Base-by-base conservation (phyloP, 202 grass and related monocot species). In the Zoysia matrella region DNA sequence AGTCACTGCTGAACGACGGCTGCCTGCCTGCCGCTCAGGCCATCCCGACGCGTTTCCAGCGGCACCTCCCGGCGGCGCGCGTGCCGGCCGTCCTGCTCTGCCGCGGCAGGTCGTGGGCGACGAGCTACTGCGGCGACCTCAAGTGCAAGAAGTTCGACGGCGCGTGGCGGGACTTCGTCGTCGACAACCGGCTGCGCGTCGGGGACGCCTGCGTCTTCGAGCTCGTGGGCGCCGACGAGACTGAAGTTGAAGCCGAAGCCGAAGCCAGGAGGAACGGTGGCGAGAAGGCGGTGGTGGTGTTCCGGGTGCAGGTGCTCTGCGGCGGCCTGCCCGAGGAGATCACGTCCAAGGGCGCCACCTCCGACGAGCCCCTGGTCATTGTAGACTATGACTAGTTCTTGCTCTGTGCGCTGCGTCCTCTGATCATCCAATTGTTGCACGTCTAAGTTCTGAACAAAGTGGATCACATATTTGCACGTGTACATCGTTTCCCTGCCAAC, bases 171-270 rank as follows among this genome's bases (percentile, higher is more conserved):
- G 48, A 60, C 65, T 92, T 92, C 8, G 77, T 72, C 4, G 50
- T 71, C 0, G 90, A 78, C 77, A 89, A 89, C 63, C 52, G 36
- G 3, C 84, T 92, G 54, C 80, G 57, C 48, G 8, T 92, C 1
- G 84, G 81, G 0, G 90, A 92, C 3, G 83, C 84, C 12, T 87
- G 87, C 64, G 53, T 89, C 69, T 77, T 92, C 51, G 80, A 92
- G 78, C 63, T 92, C 48, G 4, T 86, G 43, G 61, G 4, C 0
- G 14, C 12, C 53, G 53, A 3, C 53, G 12, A 13, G 15, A 55
- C 55, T 7, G 55, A 58, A 18, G 5, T 8, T 11, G 14, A 15
- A n/a, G 0, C 41, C 18, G 5, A 46, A 18, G 1, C 1, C 3
- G 54, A 6, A 2, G 52, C 51, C 51, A 68, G 39, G 47, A 14